A percentile compares a stretch with the other conserved stretches of the same genome.
Conservation (phyloP, 352 stramenopile species). For the Blastocystis sp. region DNA sequence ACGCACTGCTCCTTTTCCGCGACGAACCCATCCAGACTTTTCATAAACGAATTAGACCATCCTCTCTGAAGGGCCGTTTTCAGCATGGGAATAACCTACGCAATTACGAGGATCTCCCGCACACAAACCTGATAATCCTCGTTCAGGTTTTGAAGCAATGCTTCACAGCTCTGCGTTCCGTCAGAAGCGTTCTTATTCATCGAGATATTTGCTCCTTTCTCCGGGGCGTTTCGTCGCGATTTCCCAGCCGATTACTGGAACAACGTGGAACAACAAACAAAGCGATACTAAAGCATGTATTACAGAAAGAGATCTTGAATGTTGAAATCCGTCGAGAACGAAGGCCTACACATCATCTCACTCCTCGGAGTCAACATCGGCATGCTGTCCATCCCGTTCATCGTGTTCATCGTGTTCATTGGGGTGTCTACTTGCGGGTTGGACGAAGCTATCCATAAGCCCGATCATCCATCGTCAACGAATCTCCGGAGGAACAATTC, state of each 20-base stretch:
- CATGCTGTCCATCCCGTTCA: slow-evolving; percentile 15
- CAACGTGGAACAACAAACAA: background rate
- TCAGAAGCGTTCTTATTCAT: slow-evolving; percentile 34
- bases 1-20: slow-evolving; percentile 62
- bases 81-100: slow-evolving; percentile 67
- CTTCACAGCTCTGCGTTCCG: slow-evolving; percentile 59
- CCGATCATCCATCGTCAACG: background rate
- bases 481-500: background rate
- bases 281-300: slow-evolving; percentile 8
- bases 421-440: background rate
- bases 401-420: background rate
- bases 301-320: slow-evolving; percentile 58
- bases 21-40: slow-evolving; percentile 40
- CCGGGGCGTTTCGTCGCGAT: background rate
- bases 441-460: background rate
- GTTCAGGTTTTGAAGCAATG: slow-evolving; percentile 70
- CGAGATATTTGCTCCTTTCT: background rate
- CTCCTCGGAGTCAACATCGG: no score
- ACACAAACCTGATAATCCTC: slow-evolving; percentile 67
- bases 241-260: background rate
- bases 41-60: slow-evolving; percentile 60
- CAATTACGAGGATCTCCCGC: background rate
- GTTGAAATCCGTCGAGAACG: slow-evolving; percentile 39
- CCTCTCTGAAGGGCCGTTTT: slow-evolving; percentile 66
- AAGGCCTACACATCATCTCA: slow-evolving; percentile 23